phyloP scores from a whole-genome alignment of 31 red algal species.

The Odonthalia washingtoniensis region DNA sequence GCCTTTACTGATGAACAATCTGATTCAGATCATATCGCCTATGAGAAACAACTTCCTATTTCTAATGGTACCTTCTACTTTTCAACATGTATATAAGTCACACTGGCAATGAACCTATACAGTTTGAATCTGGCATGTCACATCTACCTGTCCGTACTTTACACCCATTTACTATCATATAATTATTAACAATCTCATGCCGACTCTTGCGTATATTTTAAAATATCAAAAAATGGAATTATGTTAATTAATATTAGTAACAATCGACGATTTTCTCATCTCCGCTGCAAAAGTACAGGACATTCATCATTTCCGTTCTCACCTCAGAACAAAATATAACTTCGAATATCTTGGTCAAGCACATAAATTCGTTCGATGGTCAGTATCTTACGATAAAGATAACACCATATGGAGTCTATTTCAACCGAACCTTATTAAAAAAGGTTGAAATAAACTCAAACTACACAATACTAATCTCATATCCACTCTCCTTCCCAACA shows the following conservation, averaged over 20 bases:
- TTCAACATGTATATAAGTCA: neutral
- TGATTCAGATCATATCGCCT: neutral
- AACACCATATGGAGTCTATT: neutral
- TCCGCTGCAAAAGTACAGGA: neutral
- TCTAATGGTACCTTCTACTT: constrained; percentile 18
- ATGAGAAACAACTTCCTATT: constrained; percentile 1
- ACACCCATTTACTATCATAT: neutral
- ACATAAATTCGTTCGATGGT: neutral
- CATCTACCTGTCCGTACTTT: neutral
- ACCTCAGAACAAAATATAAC: constrained; percentile 1
- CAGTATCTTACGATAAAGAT: neutral
- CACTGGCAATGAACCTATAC: neutral
- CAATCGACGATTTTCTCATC: constrained; percentile 32
- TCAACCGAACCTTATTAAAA: constrained; percentile 1
- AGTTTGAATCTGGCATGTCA: neutral
- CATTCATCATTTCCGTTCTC: neutral
- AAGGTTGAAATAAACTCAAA: neutral
- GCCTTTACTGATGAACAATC: constrained; percentile 25
- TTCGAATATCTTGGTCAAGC: neutral
- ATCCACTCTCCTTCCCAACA: neutral
- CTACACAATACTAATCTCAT: neutral
- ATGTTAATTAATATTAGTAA: neutral
- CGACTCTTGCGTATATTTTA: neutral
- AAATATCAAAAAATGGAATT: neutral
- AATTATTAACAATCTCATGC: too few relatives aligned